These are phyloP conservation scores for Huntiella omanensis DNA, from an alignment of 2,329 filamentous ascomycete genomes.

Conservation along the genomic window DNA sequence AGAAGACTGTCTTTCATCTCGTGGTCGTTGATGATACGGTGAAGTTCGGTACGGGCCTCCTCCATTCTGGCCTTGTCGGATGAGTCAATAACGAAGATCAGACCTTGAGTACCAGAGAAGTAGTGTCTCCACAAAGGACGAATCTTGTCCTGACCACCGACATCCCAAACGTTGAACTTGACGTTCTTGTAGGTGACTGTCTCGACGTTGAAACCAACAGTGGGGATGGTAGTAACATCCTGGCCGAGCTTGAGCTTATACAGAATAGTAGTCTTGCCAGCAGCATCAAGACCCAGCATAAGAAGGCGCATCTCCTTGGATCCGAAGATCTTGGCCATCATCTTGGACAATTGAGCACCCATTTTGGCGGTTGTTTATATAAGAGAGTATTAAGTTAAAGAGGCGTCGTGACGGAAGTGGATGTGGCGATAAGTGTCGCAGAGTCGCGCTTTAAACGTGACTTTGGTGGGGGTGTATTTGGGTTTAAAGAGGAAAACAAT, in stretches of 20 bases:
- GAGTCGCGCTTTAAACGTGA: no score
- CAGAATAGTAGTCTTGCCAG: slow-evolving; percentile 96
- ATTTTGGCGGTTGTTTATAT: slow-evolving; percentile 31
- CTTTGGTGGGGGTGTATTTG: no score
- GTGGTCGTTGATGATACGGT: slow-evolving; percentile 92
- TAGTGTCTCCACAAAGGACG: slow-evolving; percentile 94
- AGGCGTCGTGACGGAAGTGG: neutral
- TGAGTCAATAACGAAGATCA: slow-evolving; percentile 97
- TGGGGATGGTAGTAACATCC: slow-evolving; percentile 95
- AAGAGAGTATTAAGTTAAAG: neutral
- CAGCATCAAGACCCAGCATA: slow-evolving; percentile 94
- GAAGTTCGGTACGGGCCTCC: slow-evolving; percentile 80
- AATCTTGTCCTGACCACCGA: slow-evolving; percentile 98
- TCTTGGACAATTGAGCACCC: slow-evolving; percentile 85
- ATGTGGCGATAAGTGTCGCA: no score
- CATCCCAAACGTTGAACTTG: slow-evolving; percentile 99
- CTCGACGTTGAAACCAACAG: slow-evolving; percentile 98
- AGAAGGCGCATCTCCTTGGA: slow-evolving; percentile 97
- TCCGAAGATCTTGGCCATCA: slow-evolving; percentile 97
- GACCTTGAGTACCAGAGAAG: slow-evolving; percentile 85
- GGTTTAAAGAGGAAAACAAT: neutral
- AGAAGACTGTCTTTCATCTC: slow-evolving; percentile 94
- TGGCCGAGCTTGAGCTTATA: slow-evolving; percentile 98
- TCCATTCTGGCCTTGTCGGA: slow-evolving; percentile 82
- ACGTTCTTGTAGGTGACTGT: slow-evolving; percentile 98